These are phyloP conservation scores for Coniophora puteana DNA, from an alignment of 1,284 basidiomycete species.

Conservation along the genomic window DNA sequence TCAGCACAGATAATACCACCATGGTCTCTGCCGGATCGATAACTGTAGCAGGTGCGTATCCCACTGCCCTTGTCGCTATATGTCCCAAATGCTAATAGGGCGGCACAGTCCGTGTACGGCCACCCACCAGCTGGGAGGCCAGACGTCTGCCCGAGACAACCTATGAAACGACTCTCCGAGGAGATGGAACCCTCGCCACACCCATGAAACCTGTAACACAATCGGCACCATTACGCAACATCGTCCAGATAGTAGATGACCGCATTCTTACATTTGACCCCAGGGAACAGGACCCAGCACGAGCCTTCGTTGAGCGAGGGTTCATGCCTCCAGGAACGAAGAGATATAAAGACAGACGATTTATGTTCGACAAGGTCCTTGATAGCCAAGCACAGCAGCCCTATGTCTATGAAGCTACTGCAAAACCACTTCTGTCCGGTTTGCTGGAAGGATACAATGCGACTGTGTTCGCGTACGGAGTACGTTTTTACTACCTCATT, in stretches of 20 bases:
- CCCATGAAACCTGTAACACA: constrained; percentile 49
- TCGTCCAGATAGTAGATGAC: constrained; percentile 80
- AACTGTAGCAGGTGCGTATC: constrained; percentile 70
- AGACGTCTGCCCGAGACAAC: constrained; percentile 72
- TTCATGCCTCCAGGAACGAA: constrained; percentile 82
- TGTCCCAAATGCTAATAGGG: constrained; percentile 8
- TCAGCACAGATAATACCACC: constrained; percentile 8
- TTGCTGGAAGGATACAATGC: constrained; percentile 94
- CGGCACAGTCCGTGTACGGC: constrained; percentile 81
- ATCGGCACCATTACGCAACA: constrained; percentile 61
- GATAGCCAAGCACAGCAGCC: constrained; percentile 75
- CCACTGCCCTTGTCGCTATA: constrained; percentile 13
- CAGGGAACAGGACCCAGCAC: constrained; percentile 76
- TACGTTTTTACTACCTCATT: constrained; percentile 41
- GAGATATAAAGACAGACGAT: constrained; percentile 89
- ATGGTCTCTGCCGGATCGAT: constrained; percentile 87
- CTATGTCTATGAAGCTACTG: constrained; percentile 83
- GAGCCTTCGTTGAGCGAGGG: constrained; percentile 74
- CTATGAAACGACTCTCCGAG: constrained; percentile 68
- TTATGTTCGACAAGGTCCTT: constrained; percentile 94
- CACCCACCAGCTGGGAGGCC: constrained; percentile 81
- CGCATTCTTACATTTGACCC: constrained; percentile 94
- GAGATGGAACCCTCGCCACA: constrained; percentile 78
- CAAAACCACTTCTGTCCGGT: constrained; percentile 78
- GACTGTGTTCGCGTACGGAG: constrained; percentile 96